phyloP scores from a whole-genome alignment of 345 rosid species.

The Hevea brasiliensis region DNA sequence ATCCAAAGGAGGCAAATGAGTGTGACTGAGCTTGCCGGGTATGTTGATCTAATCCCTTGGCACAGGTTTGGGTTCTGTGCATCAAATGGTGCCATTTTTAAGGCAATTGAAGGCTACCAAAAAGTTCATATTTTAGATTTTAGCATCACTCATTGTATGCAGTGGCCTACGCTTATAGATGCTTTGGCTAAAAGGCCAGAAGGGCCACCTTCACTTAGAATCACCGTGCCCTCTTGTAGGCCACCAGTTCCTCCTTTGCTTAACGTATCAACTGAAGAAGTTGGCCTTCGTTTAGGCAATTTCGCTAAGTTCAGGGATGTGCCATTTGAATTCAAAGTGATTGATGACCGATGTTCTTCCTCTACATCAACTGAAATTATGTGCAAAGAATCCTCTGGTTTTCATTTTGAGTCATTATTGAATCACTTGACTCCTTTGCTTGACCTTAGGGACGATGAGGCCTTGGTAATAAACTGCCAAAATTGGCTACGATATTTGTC shows the following conservation, averaged over 20 bases:
- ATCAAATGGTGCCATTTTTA: conserved; percentile 52
- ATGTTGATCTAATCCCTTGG: conserved; percentile 78
- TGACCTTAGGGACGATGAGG: conserved; percentile 51
- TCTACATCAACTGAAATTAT: conserved; percentile 5
- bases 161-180: conserved; percentile 74
- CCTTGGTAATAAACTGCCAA: conserved; percentile 62
- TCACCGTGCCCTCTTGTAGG: conserved; percentile 52
- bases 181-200: conserved; percentile 60
- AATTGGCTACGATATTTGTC: conserved; percentile 63
- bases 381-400: conserved; percentile 22
- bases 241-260: conserved; percentile 63
- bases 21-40: conserved; percentile 66
- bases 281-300: conserved; percentile 55
- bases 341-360: conserved; percentile 15
- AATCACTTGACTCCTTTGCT: conserved; percentile 38
- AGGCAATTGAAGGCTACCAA: conserved; percentile 45
- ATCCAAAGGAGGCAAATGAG: conserved; percentile 45
- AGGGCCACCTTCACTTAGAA: conserved; percentile 64
- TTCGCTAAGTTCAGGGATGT: conserved; percentile 57
- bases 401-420: conserved; percentile 38
- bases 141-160: conserved; percentile 72
- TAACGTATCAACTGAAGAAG: conserved; percentile 48
- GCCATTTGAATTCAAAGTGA: conserved; percentile 52
- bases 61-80: conserved; percentile 71
- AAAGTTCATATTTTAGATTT: conserved; percentile 64